Base-by-base conservation (phyloP, 345 rosid species). In the Bruguiera parviflora region DNA sequence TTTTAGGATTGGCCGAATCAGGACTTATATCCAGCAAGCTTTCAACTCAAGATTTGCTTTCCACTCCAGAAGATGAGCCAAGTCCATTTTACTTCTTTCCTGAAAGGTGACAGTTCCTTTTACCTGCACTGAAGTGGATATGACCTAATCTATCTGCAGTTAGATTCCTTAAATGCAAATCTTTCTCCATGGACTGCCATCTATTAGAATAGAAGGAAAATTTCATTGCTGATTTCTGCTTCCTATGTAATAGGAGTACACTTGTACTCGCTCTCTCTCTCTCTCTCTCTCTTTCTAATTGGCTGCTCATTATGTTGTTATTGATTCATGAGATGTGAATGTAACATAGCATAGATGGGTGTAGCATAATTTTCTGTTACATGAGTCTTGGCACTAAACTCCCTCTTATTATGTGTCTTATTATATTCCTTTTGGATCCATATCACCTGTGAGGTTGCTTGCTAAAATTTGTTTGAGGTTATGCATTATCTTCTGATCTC, bases 1-100 rank as follows among this genome's bases (percentile, higher is more conserved):
- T 53, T 77, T 79, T 81, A 94, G 97, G 99, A 74, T 85, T 94
- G 84, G 99, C 97, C 75, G 97, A 94, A 82, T 93, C 99, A 47
- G 99, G 99, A 53, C 89, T 94, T 63, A 91, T 94, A 77, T 79
- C 96, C 65, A 94, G 97, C 84, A 94, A 86, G 79, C 93, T 94
- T 73, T 94, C 96, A 61, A 83, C 80, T 70, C 77, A 63, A 68
- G 89, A 88, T 84, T 70, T 86, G 81, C 73, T 81, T 59, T 78
- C 81, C 69, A 61, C 80, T 46, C 63, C 61, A 5, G 71, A 75
- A 63, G 79, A 85, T 61, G 77, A 78, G 53, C 79, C 74, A 69
- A 74, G 79, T 63, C 85, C 72, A 58, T 66, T 79, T 73, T 80
- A 35, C 68, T 94, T 91, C 83, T 83, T 72, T 69, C 96, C 97